Evolutionary conservation across 805 yeast species (phyloP), one percentile per base, ranked within the genome.

Genomic region (Priceomyces castillae): DNA sequence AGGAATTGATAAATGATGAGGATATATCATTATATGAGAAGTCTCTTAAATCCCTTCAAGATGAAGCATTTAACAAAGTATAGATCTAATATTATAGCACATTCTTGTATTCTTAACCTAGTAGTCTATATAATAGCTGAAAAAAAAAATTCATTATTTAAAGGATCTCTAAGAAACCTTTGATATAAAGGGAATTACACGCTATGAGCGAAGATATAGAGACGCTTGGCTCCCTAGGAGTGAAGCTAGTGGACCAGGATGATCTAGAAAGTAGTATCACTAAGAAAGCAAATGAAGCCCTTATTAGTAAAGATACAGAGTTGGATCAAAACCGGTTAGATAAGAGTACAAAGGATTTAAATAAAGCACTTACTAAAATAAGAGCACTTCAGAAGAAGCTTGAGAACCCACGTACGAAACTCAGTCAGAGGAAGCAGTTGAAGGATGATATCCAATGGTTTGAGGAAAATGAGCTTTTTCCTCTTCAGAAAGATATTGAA

Each of bases 221-320:
- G 15, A 57, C 51, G 14, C 42, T 58, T 7, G 58, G 53, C 17
- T 19, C 44, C 4, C 46, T 64, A 9, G 68, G 65, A 12, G 64
- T 86, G 22, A 71, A 71, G 53, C 68, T 88, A 2, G 81, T 89
- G 46, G 90, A 86, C 53, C 98, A 94, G 61, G 81, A 78, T 41
- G 81, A 82, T 7, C 63, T 92, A n/a, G 99, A 90, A 56, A 67
- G 78, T 37, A 70, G 77, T 44, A 82, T 92, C 26, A 88, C 89
- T 14, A 69, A 71, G 26, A 69, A 78, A 62, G 96, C 97, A 0
- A 81, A 82, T 47, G 67, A 69, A 42, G 79, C 78, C 3, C 73
- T 90, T 39, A 65, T 76, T 1, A 63, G 73, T 31, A 81, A 82
- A 41, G 90, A 87, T 39, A 64, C 77, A 1, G 96, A 86, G 51